Conservation (phyloP, 2,329 filamentous ascomycete species). For the Cordyceps tenuipes region DNA sequence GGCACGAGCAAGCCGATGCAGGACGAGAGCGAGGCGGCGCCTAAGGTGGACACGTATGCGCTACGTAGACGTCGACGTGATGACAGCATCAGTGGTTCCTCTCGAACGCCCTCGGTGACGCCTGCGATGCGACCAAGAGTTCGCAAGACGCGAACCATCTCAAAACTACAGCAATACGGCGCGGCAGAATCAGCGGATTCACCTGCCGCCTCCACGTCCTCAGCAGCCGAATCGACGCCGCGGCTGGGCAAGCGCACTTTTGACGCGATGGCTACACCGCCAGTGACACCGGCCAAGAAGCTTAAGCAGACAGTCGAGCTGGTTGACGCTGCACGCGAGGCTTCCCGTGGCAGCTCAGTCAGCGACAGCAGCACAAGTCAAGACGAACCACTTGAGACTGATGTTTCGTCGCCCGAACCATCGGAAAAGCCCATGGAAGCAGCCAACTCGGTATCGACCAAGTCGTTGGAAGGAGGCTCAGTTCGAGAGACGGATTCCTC, state of each 20-base stretch:
- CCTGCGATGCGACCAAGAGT: constrained; percentile 47
- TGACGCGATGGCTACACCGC: constrained; percentile 43
- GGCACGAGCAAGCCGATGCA: constrained; percentile 21
- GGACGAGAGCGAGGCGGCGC: constrained; percentile 32
- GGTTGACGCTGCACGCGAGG: constrained; percentile 19
- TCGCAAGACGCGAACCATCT: constrained; percentile 26
- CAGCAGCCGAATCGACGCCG: constrained; percentile 20
- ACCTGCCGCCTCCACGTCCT: constrained; percentile 14
- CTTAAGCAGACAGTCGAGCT: constrained; percentile 28
- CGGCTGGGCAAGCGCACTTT: constrained; percentile 31
- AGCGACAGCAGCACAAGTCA: constrained; percentile 21
- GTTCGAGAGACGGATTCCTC: neutral
- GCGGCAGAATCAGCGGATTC: constrained; percentile 16
- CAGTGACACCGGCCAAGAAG: constrained; percentile 46
- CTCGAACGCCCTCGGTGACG: constrained; percentile 48
- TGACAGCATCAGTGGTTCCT: constrained; percentile 40
- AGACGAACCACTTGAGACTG: constrained; percentile 28
- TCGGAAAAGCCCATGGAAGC: neutral
- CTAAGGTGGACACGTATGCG: constrained; percentile 44
- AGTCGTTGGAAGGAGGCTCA: constrained; percentile 3
- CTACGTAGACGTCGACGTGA: constrained; percentile 47
- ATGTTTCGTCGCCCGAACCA: constrained; percentile 41
- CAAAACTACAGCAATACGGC: constrained; percentile 25
- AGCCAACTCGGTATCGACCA: neutral
- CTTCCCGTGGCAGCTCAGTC: constrained; percentile 32